phyloP scores from a whole-genome alignment of 768 basidiomycete species.

The Candolleomyces eurysporus region DNA sequence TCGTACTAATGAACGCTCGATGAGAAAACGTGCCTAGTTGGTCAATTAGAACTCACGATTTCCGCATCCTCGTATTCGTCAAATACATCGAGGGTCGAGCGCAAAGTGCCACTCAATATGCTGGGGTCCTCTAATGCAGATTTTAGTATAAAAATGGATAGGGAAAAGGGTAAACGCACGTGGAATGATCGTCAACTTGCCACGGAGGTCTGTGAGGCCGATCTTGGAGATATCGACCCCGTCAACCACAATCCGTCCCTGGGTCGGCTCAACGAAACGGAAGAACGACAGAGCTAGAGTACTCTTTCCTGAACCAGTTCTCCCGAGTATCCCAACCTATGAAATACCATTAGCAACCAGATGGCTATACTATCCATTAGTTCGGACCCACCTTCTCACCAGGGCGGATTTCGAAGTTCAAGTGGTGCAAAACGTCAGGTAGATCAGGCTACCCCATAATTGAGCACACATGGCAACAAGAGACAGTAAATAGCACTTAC shows the following conservation, averaged over 20 bases:
- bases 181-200: constrained; percentile 55
- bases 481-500: constrained; percentile 45
- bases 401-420: constrained; percentile 71
- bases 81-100: constrained; percentile 83
- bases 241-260: constrained; percentile 74
- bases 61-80: constrained; percentile 82
- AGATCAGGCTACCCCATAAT: constrained; percentile 63
- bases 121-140: constrained; percentile 74
- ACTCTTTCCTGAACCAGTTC: constrained; percentile 77
- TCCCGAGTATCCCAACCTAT: constrained; percentile 68
- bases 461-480: neutral
- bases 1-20: constrained; percentile 53
- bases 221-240: constrained; percentile 74
- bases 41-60: constrained; percentile 52
- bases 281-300: constrained; percentile 84
- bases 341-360: constrained; percentile 13
- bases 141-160: neutral
- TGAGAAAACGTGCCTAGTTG: neutral
- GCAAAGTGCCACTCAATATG: constrained; percentile 78
- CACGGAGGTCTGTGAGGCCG: constrained; percentile 80
- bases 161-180: constrained; percentile 38
- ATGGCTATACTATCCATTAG: constrained; percentile 22
- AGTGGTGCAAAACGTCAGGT: constrained; percentile 77
- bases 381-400: constrained; percentile 64
- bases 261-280: constrained; percentile 79